phyloP scores from a whole-genome alignment of 2,329 filamentous ascomycete species.

The Chaetomium sp. region DNA sequence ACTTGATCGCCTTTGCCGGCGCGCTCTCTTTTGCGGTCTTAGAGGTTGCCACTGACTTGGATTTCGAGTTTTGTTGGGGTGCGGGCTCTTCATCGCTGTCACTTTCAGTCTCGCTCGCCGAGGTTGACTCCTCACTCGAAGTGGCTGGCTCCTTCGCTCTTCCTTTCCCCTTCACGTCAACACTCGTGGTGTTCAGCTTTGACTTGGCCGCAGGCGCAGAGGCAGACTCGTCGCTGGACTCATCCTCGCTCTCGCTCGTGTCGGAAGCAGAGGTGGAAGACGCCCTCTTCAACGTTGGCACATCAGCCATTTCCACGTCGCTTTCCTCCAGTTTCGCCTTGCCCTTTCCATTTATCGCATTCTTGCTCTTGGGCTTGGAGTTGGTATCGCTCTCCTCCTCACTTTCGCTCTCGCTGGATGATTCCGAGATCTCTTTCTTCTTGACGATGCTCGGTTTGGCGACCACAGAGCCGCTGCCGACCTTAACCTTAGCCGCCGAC shows the following conservation, averaged over 20 bases:
- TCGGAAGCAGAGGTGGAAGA: slow-evolving; percentile 9
- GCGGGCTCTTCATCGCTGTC: slow-evolving; percentile 20
- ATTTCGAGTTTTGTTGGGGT: slow-evolving; percentile 14
- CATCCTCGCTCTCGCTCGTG: slow-evolving; percentile 4
- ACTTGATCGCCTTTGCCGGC: slow-evolving; percentile 9
- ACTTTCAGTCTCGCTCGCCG: slow-evolving; percentile 8
- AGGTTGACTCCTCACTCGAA: slow-evolving; percentile 1
- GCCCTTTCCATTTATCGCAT: slow-evolving; percentile 10
- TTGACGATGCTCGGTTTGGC: not conserved
- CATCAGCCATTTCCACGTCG: slow-evolving; percentile 9
- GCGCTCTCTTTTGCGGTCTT: slow-evolving; percentile 18
- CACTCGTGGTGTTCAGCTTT: slow-evolving; percentile 18
- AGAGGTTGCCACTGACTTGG: slow-evolving; percentile 9
- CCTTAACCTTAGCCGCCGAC: not conserved
- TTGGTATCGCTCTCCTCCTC: slow-evolving; percentile 6
- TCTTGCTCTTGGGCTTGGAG: not conserved
- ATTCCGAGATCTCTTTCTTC: slow-evolving; percentile 11
- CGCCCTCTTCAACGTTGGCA: not conserved
- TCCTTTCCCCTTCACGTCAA: not conserved
- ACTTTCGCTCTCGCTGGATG: slow-evolving; percentile 12
- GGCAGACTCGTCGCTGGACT: slow-evolving; percentile 15
- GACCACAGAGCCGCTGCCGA: not conserved
- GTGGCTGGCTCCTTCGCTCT: slow-evolving; percentile 8
- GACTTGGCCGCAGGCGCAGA: slow-evolving; percentile 5
- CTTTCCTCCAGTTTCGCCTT: slow-evolving; percentile 12